Percentiles rank a stretch among this genome's conserved stretches.
Evolutionary conservation across 2,329 filamentous ascomycete species (phyloP).

Genomic region (Penicillium occitanis): DNA sequence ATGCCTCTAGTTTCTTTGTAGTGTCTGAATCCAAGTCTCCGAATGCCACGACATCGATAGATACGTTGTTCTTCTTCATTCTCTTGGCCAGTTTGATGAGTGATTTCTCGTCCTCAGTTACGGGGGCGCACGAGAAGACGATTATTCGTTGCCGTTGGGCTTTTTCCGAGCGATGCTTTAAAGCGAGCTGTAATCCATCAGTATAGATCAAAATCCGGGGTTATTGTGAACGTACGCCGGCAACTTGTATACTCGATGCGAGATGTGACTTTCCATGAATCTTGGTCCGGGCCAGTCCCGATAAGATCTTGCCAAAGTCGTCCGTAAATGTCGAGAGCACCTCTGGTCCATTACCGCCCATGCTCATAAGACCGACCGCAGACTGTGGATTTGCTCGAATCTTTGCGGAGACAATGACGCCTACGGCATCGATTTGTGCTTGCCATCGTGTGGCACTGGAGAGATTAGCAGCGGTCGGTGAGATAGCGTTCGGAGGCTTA

Average conservation of each 20-base stretch:
- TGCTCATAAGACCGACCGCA: conserved; percentile 96
- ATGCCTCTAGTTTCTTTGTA: conserved; percentile 84
- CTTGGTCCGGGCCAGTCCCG: conserved; percentile 89
- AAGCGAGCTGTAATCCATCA: conserved; percentile 66
- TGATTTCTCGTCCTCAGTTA: conserved; percentile 84
- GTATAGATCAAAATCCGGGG: neutral
- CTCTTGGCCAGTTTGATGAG: conserved; percentile 89
- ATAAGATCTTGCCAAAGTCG: conserved; percentile 92
- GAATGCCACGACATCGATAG: conserved; percentile 92
- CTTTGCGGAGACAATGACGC: conserved; percentile 92
- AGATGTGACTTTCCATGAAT: conserved; percentile 87
- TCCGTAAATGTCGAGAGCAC: conserved; percentile 94
- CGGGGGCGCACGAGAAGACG: conserved; percentile 91
- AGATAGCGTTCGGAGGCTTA: conserved; percentile 35
- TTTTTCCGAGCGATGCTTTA: conserved; percentile 98
- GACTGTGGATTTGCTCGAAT: conserved; percentile 95
- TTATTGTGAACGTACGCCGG: conserved; percentile 66
- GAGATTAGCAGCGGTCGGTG: conserved; percentile 30
- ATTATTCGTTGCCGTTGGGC: conserved; percentile 95
- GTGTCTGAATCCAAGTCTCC: conserved; percentile 89
- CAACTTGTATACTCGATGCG: conserved; percentile 91
- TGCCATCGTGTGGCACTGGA: conserved; percentile 87
- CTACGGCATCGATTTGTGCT: conserved; percentile 92
- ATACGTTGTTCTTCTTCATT: conserved; percentile 97
- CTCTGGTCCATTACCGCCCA: conserved; percentile 96